A percentile compares a stretch with the other conserved stretches of the same genome.
phyloP scores from a whole-genome alignment of 805 yeast genomes.

The Metschnikowia arizonensis region DNA sequence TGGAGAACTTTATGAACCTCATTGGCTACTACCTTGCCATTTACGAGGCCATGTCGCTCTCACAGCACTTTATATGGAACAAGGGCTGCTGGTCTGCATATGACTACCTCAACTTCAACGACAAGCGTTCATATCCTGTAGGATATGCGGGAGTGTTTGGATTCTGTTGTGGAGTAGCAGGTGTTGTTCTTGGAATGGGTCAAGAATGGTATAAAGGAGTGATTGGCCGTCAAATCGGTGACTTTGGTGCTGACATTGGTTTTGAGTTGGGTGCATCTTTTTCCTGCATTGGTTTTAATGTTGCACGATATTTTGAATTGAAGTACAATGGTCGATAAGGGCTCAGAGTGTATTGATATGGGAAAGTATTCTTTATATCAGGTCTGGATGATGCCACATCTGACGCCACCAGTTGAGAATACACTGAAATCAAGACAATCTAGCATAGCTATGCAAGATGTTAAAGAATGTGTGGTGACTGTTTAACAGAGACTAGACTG shows the following conservation, averaged over 20 bases:
- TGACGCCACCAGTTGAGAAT: too few species aligned
- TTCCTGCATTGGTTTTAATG: conserved; percentile 57
- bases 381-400: too few species aligned
- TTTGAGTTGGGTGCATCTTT: conserved; percentile 72
- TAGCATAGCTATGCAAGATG: too few species aligned
- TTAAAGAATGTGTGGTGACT: too few species aligned
- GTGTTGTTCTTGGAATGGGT: conserved; percentile 82
- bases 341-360: too few species aligned
- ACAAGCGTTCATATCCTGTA: conserved; percentile 56
- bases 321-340: conserved; percentile 56
- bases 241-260: conserved; percentile 79
- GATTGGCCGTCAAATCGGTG: conserved; percentile 58
- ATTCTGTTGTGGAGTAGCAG: conserved; percentile 78
- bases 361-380: too few species aligned
- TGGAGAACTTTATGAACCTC: conserved; percentile 85
- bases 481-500: too few species aligned
- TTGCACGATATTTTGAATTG: conserved; percentile 60
- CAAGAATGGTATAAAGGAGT: conserved; percentile 83
- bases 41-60: conserved; percentile 68
- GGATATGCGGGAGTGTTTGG: conserved; percentile 79
- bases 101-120: conserved; percentile 58
- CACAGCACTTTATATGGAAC: conserved; percentile 81
- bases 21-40: conserved; percentile 90
- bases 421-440: too few species aligned
- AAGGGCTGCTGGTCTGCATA: conserved; percentile 57